Evolutionary conservation across 495 filamentous ascomycete species (phyloP), one percentile per base, ranked within the genome.

Genomic region (Aspergillus mulundensis): DNA sequence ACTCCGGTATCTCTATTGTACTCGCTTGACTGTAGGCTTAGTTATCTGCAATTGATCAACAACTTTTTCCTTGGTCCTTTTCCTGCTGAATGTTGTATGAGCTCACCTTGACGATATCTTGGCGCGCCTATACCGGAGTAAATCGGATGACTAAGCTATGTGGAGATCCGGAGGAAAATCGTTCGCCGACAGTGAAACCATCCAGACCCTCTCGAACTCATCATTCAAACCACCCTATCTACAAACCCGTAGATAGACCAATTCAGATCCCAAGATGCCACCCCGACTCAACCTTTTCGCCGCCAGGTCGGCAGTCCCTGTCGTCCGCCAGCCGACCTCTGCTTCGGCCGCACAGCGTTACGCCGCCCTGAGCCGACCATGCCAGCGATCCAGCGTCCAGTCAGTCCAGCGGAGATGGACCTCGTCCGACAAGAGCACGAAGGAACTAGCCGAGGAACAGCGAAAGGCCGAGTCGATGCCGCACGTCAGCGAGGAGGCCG

Each of bases 401-500:
- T 62, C 64, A 21, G 47, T 62, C 12, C 67, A 73, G 43, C 58
- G 63, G 49, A 59, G 73, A 64, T 70, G 66, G 67, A 75, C 68
- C 46, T 77, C 75, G 11, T 75, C 74, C n/a, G 57, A 56, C 23
- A 65, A 73, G 24, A 73, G 75, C 43, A 78, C 79, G 63, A 70
- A 70, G 38, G 52, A 68, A 16, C 66, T 71, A 3, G 62, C 76
- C 25, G 66, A 75, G 49, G 69, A 70, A 46, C 70, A 66, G 41
- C 77, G 77, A 25, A 75, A 77, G 38, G 75, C 78, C 64, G 78
- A 83, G 45, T 72, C 70, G n/a, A 65, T 84, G 49, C 82, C 79
- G 32, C 75, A 82, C 70, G 81, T 86, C 24, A 85, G 79, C 58
- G 81, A 88, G 65, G 84, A 88, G 60, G 86, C 85, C 19, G 79